phyloP scores from a whole-genome alignment of 352 stramenopile genomes.

The Globisporangium ultimum region DNA sequence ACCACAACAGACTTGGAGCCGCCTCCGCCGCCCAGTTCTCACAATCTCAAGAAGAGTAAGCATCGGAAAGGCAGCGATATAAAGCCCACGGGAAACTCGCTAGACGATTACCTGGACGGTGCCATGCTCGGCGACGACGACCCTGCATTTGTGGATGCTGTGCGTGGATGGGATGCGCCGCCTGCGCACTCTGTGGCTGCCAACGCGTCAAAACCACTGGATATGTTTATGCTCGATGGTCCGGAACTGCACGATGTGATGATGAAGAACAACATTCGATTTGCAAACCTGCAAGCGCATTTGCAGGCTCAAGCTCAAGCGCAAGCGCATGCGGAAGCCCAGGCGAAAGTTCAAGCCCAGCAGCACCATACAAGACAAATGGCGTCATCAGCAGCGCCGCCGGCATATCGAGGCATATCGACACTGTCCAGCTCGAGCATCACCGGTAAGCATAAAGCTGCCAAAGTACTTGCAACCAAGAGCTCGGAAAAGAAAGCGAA shows the following conservation, averaged over 20 bases:
- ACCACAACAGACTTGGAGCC: neutral
- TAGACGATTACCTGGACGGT: slow-evolving; percentile 29
- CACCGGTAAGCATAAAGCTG: too few relatives aligned
- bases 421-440: too few relatives aligned
- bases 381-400: neutral
- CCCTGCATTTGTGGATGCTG: slow-evolving; percentile 30
- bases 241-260: slow-evolving; percentile 12
- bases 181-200: too few relatives aligned
- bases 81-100: slow-evolving; percentile 13
- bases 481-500: slow-evolving; percentile 1
- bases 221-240: neutral
- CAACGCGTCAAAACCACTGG: neutral
- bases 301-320: neutral
- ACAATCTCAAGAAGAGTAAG: neutral
- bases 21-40: neutral
- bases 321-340: neutral
- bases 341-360: neutral
- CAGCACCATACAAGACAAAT: neutral
- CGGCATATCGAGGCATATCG: too few relatives aligned
- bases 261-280: slow-evolving; percentile 10
- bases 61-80: neutral
- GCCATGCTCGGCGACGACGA: slow-evolving; percentile 13
- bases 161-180: slow-evolving; percentile 27
- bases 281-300: neutral
- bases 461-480: too few relatives aligned